These are phyloP conservation scores for Lolium perenne DNA, from an alignment of 176 grass and related monocot species.

Conservation along the genomic window DNA sequence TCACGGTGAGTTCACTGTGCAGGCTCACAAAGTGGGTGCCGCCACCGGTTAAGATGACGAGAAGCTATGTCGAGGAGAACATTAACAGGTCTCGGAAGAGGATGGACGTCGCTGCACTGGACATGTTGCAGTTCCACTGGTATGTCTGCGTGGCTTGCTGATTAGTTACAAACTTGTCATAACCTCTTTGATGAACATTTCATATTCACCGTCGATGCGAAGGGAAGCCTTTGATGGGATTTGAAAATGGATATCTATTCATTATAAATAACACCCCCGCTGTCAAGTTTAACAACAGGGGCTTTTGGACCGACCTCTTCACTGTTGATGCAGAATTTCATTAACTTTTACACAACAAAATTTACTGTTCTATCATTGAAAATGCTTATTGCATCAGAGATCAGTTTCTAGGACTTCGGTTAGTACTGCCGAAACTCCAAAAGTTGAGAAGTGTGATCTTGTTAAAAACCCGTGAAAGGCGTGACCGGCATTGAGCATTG, in stretches of 20 bases:
- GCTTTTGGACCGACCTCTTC: background rate
- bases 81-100: conserved; percentile 80
- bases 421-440: background rate
- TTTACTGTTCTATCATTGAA: background rate
- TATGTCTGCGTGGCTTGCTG: conserved; percentile 31
- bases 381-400: conserved; percentile 4
- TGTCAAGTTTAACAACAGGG: background rate
- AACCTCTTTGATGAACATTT: conserved; percentile 10
- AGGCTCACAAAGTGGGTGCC: conserved; percentile 97
- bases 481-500: background rate
- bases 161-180: background rate
- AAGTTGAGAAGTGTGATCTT: background rate
- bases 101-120: conserved; percentile 84
- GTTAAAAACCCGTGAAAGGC: background rate
- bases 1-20: background rate
- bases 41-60: conserved; percentile 88
- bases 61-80: conserved; percentile 74
- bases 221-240: background rate
- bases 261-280: background rate
- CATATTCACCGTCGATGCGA: background rate
- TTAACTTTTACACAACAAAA: background rate
- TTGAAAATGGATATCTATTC: background rate
- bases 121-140: conserved; percentile 99
- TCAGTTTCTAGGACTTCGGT: background rate
- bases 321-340: background rate